Base-by-base conservation (phyloP, 139 green algal species). In the Tetradesmus lagerheimii region DNA sequence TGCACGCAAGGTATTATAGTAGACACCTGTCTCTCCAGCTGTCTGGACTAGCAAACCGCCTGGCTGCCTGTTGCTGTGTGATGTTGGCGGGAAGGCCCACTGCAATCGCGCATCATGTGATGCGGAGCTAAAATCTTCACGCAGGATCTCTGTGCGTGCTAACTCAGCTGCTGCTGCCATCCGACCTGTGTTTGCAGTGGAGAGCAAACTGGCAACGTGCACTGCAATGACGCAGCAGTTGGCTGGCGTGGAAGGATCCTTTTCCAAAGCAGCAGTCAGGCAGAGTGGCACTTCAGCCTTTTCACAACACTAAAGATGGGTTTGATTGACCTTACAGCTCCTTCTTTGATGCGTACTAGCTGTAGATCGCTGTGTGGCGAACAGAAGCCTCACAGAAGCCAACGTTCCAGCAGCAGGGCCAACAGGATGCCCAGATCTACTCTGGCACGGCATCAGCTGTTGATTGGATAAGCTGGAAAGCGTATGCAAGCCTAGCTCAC, bases 1-100 rank as follows among this genome's bases (percentile, higher is more conserved):
- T 50, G 6, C 43, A 50, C 9, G 43, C 9, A 5, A 50, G 43
- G 6, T 50, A 15, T 9, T 12, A 2, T 71, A 23, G 34, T 47
- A 14, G 20, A 34, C 25, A 85, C 79, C 79, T 85, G 79, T 85
- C 53, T 85, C 79, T 41, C 41, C 79, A 67, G n/a, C 79, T 41
- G 79, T 85, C 43, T 85, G 79, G 6, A 85, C 27, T 18, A 38
- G 2, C 41, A 85, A 85, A 27, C 79, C 31, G n/a, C 39, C 43
- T 35, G 23, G 27, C 27, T 67, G 79, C 16, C 27, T 85, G 41
- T 25, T 85, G 41, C 41, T 50, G 18, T 47, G 79, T 4, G 15
- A 37, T 5, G 9, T 39, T 20, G 39, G 79, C 9, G 45, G 45
- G 31, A 45, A 75, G 4, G 29, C 45, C 47, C 80, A 86, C 27